Evolutionary conservation across 2,329 filamentous ascomycete genomes (phyloP), one percentile per base, ranked within the genome.

Genomic region (Fusarium coicis): DNA sequence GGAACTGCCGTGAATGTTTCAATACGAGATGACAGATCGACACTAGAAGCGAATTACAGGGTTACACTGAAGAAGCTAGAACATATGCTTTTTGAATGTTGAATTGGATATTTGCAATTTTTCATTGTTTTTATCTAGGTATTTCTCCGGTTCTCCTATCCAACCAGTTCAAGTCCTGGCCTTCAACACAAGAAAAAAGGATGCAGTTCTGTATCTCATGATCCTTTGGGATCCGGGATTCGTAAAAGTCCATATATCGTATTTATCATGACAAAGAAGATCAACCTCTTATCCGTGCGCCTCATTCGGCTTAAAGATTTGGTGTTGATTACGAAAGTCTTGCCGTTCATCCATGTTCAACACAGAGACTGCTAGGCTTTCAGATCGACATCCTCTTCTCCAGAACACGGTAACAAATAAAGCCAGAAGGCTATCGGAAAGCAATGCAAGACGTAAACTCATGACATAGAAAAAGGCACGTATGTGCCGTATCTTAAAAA

Each of bases 381-480:
- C 21, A 19, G n/a, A 26, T 30, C 15, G 49, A 50, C 55, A 66
- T 44, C 49, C 60, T 47, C 61, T 8, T 60, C 62, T 55, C 54
- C 57, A 71, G 49, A 60, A 63, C 62, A 74, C 56, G 53, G 49
- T 34, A 53, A 63, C 50, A 47, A 47, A 32, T 21, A 63, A 63
- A 52, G 44, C 40, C 46, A 55, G 23, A 67, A 56, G 55, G 42
- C 30, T 28, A 14, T 21, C 15, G 23, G 34, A 37, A 68, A 26
- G n/a, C 23, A 55, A 55, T 47, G 39, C 39, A 59, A 61, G 49
- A 60, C 57, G n/a, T 34, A 61, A 66, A 37, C 47, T 68, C n/a
- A 49, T 55, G 68, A 74, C 72, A 74, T 70, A 74, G 72, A 54
- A 73, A 75, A 75, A 53, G 67, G 63, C 72, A 74, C 63, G 36